A percentile compares a stretch with the other conserved stretches of the same genome.
Evolutionary conservation across 2,329 filamentous ascomycete genomes (phyloP).

Genomic region (Aspergillus felis): DNA sequence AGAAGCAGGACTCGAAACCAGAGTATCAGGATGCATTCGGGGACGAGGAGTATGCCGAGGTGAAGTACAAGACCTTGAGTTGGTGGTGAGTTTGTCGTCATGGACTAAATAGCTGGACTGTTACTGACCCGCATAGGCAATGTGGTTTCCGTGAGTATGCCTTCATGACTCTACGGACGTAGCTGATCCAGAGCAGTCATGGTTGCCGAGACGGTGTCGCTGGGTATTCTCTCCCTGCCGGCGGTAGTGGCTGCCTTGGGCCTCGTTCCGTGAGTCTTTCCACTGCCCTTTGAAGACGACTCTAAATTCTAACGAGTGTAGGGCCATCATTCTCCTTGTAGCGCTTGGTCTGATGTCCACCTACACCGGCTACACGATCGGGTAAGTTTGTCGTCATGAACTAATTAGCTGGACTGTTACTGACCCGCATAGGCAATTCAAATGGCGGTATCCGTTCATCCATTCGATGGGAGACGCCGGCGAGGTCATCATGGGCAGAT

Average conservation of each 20-base stretch:
- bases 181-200: slow-evolving; percentile 37
- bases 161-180: not conserved
- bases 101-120: not conserved
- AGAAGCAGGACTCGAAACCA: slow-evolving; percentile 1
- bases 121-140: slow-evolving; percentile 26
- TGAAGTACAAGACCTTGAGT: slow-evolving; percentile 47
- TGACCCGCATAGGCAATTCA: slow-evolving; percentile 45
- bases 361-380: slow-evolving; percentile 57
- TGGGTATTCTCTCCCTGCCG: slow-evolving; percentile 54
- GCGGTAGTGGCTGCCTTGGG: slow-evolving; percentile 49
- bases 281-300: not conserved
- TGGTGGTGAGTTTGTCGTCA: slow-evolving; percentile 32
- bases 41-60: slow-evolving; percentile 33
- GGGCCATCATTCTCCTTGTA: slow-evolving; percentile 50
- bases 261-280: slow-evolving; percentile 41
- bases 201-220: slow-evolving; percentile 54
- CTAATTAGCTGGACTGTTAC: not conserved
- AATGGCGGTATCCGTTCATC: slow-evolving; percentile 52
- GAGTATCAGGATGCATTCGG: slow-evolving; percentile 28
- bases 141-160: slow-evolving; percentile 32
- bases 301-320: slow-evolving; percentile 7
- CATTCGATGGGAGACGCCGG: slow-evolving; percentile 66
- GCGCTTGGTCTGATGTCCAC: slow-evolving; percentile 50
- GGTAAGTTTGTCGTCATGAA: slow-evolving; percentile 17
- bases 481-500: slow-evolving; percentile 54